phyloP scores from a whole-genome alignment of 768 basidiomycete genomes.

The Leccinellum albellum region DNA sequence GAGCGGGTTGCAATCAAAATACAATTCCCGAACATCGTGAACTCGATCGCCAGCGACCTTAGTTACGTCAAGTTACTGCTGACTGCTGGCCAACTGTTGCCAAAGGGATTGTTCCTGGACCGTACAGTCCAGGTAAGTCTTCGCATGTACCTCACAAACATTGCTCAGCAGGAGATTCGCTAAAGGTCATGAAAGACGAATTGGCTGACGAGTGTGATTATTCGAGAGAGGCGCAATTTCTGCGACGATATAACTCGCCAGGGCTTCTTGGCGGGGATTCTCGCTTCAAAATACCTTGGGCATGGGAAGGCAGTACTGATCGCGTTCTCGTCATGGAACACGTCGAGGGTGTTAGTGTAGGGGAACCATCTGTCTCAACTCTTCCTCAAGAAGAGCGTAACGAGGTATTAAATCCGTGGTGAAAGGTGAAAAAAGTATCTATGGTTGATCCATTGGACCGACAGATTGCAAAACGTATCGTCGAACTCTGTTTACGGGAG shows the following conservation, averaged over 20 bases:
- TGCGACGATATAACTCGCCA: slow-evolving; percentile 54
- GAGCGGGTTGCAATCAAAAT: slow-evolving; percentile 79
- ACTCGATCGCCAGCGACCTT: slow-evolving; percentile 85
- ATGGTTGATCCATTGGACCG: neutral
- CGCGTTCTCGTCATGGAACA: slow-evolving; percentile 88
- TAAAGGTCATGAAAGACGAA: slow-evolving; percentile 84
- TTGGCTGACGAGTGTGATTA: slow-evolving; percentile 94
- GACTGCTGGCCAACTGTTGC: slow-evolving; percentile 75
- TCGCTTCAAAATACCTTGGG: slow-evolving; percentile 82
- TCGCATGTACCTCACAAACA: neutral
- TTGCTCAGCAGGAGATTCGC: neutral
- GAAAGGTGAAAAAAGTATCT: neutral
- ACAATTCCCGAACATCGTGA: slow-evolving; percentile 89
- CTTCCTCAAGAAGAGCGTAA: slow-evolving; percentile 66
- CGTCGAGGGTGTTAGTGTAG: slow-evolving; percentile 78
- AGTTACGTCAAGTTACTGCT: slow-evolving; percentile 81
- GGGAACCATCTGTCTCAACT: slow-evolving; percentile 51
- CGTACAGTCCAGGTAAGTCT: slow-evolving; percentile 66
- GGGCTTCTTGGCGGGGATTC: slow-evolving; percentile 51
- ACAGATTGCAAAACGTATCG: slow-evolving; percentile 79
- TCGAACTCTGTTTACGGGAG: slow-evolving; percentile 86
- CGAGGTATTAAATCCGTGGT: slow-evolving; percentile 47
- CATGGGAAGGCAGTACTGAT: slow-evolving; percentile 77
- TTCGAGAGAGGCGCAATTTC: slow-evolving; percentile 70
- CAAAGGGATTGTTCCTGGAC: slow-evolving; percentile 86